phyloP scores from a whole-genome alignment of 1,284 basidiomycete genomes.

The Ganoderma lingzhi region DNA sequence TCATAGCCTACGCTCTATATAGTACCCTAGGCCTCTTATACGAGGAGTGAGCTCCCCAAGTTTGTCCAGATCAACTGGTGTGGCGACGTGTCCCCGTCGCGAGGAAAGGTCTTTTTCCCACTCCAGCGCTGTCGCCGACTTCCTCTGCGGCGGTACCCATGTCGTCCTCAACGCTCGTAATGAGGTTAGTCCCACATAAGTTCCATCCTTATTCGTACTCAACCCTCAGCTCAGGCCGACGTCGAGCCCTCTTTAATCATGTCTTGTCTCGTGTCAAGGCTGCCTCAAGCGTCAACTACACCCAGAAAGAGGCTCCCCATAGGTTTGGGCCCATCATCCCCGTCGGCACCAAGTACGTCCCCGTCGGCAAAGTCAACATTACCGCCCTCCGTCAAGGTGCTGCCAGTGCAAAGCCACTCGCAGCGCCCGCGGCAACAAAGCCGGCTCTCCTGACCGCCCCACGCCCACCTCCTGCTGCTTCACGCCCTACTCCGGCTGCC shows the following conservation, averaged over 20 bases:
- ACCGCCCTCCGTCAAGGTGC: constrained; percentile 57
- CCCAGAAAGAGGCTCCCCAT: constrained; percentile 72
- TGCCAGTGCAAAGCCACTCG: constrained; percentile 35
- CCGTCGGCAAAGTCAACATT: constrained; percentile 77
- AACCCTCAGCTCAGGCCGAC: constrained; percentile 63
- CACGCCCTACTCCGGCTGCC: constrained; percentile 56
- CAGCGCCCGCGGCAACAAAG: constrained; percentile 42
- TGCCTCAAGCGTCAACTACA: constrained; percentile 94
- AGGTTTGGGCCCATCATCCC: constrained; percentile 76
- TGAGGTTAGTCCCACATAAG: constrained; percentile 65
- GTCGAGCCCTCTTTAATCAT: constrained; percentile 82
- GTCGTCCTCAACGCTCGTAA: constrained; percentile 93
- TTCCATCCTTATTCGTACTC: not conserved
- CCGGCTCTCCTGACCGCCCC: constrained; percentile 48
- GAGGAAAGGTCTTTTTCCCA: constrained; percentile 95
- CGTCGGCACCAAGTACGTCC: constrained; percentile 76
- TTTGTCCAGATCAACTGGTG: constrained; percentile 95
- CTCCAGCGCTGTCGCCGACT: constrained; percentile 83
- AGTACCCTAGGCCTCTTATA: not conserved
- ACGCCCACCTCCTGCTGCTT: constrained; percentile 59
- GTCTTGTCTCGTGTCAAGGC: constrained; percentile 90
- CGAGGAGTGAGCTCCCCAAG: constrained; percentile 85
- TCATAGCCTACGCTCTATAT: not conserved
- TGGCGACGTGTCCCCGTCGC: constrained; percentile 93
- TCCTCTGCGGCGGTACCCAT: constrained; percentile 87